These are phyloP conservation scores for Eleusine indica DNA, from an alignment of 176 grass and related monocot species.

Conservation along the genomic window DNA sequence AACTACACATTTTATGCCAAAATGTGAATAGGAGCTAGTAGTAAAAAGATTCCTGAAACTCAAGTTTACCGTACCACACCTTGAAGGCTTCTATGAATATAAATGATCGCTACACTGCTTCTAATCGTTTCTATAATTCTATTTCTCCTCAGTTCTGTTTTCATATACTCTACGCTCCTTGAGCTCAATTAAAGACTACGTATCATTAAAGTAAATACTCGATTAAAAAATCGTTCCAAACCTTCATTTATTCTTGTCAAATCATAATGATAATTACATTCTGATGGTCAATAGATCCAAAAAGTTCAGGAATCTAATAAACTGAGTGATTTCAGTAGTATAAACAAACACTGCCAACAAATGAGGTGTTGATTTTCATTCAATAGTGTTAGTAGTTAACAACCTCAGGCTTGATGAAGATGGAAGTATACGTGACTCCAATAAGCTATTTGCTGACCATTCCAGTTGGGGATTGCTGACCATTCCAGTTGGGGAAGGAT, in stretches of 20 bases:
- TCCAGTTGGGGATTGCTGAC: slow-evolving; percentile 65
- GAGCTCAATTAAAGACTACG: slow-evolving; percentile 87
- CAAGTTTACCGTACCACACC: too few species aligned
- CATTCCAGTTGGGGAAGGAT: slow-evolving; percentile 52
- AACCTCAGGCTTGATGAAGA: slow-evolving; percentile 66
- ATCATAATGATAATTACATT: background rate
- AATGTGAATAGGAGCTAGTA: too few species aligned
- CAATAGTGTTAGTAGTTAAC: slow-evolving; percentile 67
- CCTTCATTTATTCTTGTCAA: slow-evolving; percentile 1
- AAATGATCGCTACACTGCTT: slow-evolving; percentile 63
- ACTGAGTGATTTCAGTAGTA: slow-evolving; percentile 1
- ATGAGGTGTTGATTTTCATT: slow-evolving; percentile 84
- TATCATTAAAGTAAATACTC: slow-evolving; percentile 34
- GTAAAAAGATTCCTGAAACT: too few species aligned
- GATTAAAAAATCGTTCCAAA: slow-evolving; percentile 3
- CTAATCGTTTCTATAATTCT: slow-evolving; percentile 71
- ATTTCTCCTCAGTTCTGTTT: slow-evolving; percentile 75
- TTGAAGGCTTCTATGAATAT: slow-evolving; percentile 49
- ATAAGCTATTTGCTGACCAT: slow-evolving; percentile 82
- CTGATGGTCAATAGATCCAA: background rate
- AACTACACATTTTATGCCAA: too few species aligned
- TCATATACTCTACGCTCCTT: slow-evolving; percentile 72
- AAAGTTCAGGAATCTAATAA: background rate
- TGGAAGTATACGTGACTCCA: slow-evolving; percentile 60
- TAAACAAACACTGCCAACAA: slow-evolving; percentile 4